Conservation (phyloP, 2,329 filamentous ascomycete genomes). For the Cadophora luteo-olivacea region DNA sequence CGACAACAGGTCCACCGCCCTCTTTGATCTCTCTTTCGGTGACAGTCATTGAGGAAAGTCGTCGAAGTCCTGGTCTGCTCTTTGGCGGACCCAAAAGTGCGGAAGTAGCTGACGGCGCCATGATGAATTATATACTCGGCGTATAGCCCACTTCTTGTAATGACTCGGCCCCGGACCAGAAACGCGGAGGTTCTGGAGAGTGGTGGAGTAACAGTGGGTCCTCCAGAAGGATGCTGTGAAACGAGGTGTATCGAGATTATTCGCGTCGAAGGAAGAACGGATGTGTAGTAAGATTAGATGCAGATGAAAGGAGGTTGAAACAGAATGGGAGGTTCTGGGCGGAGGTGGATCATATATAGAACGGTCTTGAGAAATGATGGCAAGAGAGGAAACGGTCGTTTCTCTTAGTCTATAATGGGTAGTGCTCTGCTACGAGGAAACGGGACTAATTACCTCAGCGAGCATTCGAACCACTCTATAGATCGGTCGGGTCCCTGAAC, state of each 20-base stretch:
- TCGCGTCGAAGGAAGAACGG: background rate
- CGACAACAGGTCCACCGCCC: slow-evolving; percentile 44
- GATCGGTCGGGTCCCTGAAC: background rate
- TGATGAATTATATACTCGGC: slow-evolving; percentile 24
- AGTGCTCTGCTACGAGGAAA: background rate
- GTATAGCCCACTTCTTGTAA: slow-evolving; percentile 10
- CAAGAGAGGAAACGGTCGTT: slow-evolving; percentile 5
- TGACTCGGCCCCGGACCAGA: slow-evolving; percentile 3
- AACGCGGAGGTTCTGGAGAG: slow-evolving; percentile 17
- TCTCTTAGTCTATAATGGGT: slow-evolving; percentile 1
- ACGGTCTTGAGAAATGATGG: slow-evolving; percentile 5
- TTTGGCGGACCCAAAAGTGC: slow-evolving; percentile 28
- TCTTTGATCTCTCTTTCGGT: slow-evolving; percentile 44
- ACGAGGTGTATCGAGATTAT: slow-evolving; percentile 20
- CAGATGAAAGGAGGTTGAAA: background rate
- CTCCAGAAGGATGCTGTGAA: slow-evolving; percentile 21
- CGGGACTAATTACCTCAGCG: slow-evolving; percentile 14
- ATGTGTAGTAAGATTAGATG: background rate
- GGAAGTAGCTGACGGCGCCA: slow-evolving; percentile 32
- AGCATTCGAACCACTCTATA: background rate
- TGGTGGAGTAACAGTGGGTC: slow-evolving; percentile 19
- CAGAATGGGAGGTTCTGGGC: slow-evolving; percentile 1
- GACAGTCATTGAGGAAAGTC: slow-evolving; percentile 45
- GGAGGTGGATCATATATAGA: slow-evolving; percentile 7
- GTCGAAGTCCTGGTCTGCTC: slow-evolving; percentile 39